Evolutionary conservation across 768 basidiomycete species (phyloP).

Genomic region (Panus rudis): DNA sequence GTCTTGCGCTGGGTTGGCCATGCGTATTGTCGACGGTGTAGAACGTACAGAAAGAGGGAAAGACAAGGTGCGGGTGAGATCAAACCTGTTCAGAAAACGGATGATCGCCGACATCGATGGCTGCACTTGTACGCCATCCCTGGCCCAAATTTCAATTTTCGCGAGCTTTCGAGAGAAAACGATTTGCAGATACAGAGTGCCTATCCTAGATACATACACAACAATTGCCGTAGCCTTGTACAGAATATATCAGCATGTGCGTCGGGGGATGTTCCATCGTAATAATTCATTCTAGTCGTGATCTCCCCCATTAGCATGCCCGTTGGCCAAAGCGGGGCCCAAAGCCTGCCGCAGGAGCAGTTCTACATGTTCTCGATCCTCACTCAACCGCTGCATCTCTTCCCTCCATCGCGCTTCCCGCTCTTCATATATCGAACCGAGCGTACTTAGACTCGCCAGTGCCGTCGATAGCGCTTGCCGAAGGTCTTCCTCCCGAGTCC

Average conservation of each 20-base stretch:
- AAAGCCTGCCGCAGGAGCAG: constrained; percentile 60
- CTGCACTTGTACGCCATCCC: too few species aligned
- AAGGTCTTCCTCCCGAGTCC: constrained; percentile 55
- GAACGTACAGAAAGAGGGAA: too few species aligned
- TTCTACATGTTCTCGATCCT: constrained; percentile 64
- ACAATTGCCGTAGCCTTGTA: background rate
- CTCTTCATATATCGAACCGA: constrained; percentile 61
- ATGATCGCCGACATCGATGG: too few species aligned
- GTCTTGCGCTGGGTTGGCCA: too few species aligned
- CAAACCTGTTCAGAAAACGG: too few species aligned
- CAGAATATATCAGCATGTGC: background rate
- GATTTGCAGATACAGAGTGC: too few species aligned
- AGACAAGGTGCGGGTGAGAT: too few species aligned
- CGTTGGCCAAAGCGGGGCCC: constrained; percentile 18
- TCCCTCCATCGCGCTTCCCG: constrained; percentile 58
- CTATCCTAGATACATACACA: background rate
- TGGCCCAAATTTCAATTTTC: too few species aligned
- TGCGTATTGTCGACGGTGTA: too few species aligned
- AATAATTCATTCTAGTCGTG: too few species aligned
- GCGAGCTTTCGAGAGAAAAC: too few species aligned
- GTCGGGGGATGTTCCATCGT: constrained; percentile 6
- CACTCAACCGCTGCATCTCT: constrained; percentile 55
- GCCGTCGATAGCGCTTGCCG: constrained; percentile 63
- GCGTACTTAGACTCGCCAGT: constrained; percentile 53
- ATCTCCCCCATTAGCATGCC: too few species aligned